phyloP scores from a whole-genome alignment of 768 basidiomycete species.

The Pleurotus tuber-regium region DNA sequence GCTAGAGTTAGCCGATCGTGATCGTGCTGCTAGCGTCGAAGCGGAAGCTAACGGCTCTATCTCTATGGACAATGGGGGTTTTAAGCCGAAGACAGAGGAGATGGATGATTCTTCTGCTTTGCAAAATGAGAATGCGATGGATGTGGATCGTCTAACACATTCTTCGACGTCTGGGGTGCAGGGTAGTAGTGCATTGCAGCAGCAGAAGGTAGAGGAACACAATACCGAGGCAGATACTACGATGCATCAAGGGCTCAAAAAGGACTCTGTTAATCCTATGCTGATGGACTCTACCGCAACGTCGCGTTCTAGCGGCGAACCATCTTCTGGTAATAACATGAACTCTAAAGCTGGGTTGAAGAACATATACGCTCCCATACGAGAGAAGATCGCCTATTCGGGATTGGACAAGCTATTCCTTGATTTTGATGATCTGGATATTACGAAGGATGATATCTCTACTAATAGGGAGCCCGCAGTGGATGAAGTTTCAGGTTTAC shows the following conservation, averaged over 20 bases:
- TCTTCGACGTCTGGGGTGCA: no score
- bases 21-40: constrained; percentile 16
- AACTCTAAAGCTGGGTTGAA: constrained; percentile 39
- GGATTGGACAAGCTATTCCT: constrained; percentile 53
- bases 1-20: constrained; percentile 40
- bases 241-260: constrained; percentile 43
- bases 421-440: constrained; percentile 39
- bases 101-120: constrained; percentile 53
- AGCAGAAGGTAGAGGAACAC: constrained; percentile 7
- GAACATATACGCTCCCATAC: constrained; percentile 53
- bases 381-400: constrained; percentile 62
- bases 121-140: constrained; percentile 22
- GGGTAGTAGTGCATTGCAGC: no score
- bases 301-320: constrained; percentile 38
- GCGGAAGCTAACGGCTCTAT: constrained; percentile 21
- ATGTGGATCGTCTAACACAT: constrained; percentile 20
- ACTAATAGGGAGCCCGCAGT: constrained; percentile 21
- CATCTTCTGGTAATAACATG: constrained; percentile 20
- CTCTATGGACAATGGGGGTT: no score
- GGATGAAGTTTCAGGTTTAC: constrained; percentile 20
- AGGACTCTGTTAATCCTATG: constrained; percentile 54
- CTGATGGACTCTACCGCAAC: constrained; percentile 42
- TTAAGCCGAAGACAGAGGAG: constrained; percentile 44
- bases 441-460: constrained; percentile 17
- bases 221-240: constrained; percentile 6